A percentile compares a stretch with the other conserved stretches of the same genome.
Conservation (phyloP, 2,329 filamentous ascomycete species). For the Cercospora sp. region DNA sequence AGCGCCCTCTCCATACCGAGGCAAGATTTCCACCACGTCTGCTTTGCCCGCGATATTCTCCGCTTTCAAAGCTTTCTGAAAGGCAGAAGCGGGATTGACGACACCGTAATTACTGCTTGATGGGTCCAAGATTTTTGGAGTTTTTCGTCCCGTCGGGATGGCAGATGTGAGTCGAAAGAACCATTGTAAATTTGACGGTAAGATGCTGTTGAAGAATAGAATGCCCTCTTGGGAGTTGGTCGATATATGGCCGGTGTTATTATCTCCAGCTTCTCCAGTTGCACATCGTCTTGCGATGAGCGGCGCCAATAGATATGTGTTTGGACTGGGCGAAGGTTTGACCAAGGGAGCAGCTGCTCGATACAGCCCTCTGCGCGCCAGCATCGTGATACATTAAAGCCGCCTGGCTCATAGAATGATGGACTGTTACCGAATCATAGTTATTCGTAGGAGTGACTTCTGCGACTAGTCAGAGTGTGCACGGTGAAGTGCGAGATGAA, state of each 20-base stretch:
- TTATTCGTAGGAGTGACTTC: neutral
- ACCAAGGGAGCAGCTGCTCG: conserved; percentile 15
- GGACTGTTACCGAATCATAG: neutral
- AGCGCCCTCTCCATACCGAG: conserved; percentile 85
- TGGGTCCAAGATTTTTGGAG: conserved; percentile 17
- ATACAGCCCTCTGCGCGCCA: neutral
- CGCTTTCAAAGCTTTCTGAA: conserved; percentile 45
- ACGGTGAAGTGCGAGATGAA: neutral
- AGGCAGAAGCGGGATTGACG: conserved; percentile 57
- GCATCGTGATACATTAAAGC: neutral
- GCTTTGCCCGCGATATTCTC: conserved; percentile 43
- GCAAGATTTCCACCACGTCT: conserved; percentile 77
- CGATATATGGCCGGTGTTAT: conserved; percentile 79
- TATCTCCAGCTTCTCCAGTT: conserved; percentile 35
- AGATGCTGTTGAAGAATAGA: conserved; percentile 88
- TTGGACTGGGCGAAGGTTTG: neutral
- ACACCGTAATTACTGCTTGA: conserved; percentile 41
- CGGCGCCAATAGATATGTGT: neutral
- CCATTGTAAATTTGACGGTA: conserved; percentile 74
- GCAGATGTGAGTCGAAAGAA: conserved; percentile 54
- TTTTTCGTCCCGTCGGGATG: conserved; percentile 36
- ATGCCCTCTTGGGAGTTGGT: conserved; percentile 75
- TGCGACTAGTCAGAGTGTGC: neutral
- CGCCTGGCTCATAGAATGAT: neutral
- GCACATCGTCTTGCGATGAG: conserved; percentile 19